Evolutionary conservation across 345 rosid species (phyloP), one percentile per base, ranked within the genome.

Genomic region (Euclidium syriacum): DNA sequence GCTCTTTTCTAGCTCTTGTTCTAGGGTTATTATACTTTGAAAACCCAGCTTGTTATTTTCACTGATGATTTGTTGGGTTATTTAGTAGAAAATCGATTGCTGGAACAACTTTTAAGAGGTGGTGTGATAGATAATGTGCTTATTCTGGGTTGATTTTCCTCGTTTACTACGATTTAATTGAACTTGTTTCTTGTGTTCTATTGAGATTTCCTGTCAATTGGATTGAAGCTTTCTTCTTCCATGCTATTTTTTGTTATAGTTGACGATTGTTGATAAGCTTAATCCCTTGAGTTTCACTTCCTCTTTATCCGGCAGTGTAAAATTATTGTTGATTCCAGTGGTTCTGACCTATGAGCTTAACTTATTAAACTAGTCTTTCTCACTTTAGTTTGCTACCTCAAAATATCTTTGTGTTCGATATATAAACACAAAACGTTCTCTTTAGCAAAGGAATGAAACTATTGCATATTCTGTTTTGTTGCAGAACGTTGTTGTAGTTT

Each of bases 111-210:
- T 17, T 9, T 19, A 43, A 6, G 61, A 23, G 16, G 9, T 5
- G 12, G 7, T 10, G 16, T 56, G 48, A 56, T 56, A 6, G 47
- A 39, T 56, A 25, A 39, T 56, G 70, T 44, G 48, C 38, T 25
- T 24, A 11, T 54, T 65, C 38, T 24, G 33, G 38, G 15, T 14
- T 26, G 18, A 0, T 8, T 7, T 7, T 34, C 16, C 16, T 43
- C 43, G 15, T 52, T 64, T 41, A 35, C 24, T 38, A 16, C 57
- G 36, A 34, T 41, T 29, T 43, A 32, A 35, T 38, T 39, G 2
- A 46, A 18, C 29, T n/a, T 17, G n/a, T n/a, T 30, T 30, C 10
- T 30, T 6, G 16, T 41, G 51, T 54, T 11, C 22, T 42, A 17
- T 32, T 30, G 18, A 36, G 23, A 3, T 20, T 39, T 39, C 17